A percentile compares a stretch with the other conserved stretches of the same genome.
Conservation (phyloP, 2,329 filamentous ascomycete genomes). For the Claviceps paspali region DNA sequence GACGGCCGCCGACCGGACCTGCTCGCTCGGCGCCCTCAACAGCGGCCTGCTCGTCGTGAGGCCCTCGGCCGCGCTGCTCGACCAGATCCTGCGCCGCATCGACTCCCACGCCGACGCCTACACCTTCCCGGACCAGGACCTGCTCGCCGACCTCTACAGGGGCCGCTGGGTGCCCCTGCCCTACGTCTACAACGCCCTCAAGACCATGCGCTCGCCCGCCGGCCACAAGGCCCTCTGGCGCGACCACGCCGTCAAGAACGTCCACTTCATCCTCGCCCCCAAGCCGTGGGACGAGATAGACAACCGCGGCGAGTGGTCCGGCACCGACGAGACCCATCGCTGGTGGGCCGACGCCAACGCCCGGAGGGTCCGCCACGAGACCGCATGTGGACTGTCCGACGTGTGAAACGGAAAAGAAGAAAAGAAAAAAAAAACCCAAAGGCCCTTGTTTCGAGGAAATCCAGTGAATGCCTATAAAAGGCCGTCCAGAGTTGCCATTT, state of each 20-base stretch:
- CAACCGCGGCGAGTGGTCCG: constrained; percentile 25
- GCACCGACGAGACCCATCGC: constrained; percentile 31
- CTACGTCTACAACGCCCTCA: constrained; percentile 47
- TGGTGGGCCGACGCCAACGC: constrained; percentile 41
- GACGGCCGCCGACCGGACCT: constrained; percentile 26
- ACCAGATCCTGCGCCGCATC: constrained; percentile 36
- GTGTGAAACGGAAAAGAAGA: too few species aligned
- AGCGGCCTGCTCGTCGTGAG: constrained; percentile 42
- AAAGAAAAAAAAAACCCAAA: too few species aligned
- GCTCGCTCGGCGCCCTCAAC: constrained; percentile 28
- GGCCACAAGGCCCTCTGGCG: constrained; percentile 42
- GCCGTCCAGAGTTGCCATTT: too few species aligned
- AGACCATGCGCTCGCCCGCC: constrained; percentile 37
- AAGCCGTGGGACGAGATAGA: constrained; percentile 46
- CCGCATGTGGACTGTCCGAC: constrained; percentile 19
- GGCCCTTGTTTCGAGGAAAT: too few species aligned
- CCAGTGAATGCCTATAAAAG: too few species aligned
- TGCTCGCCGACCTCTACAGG: constrained; percentile 39
- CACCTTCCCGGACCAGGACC: constrained; percentile 44
- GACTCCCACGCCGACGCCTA: constrained; percentile 29
- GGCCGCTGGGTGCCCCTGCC: constrained; percentile 42
- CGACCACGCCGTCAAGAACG: constrained; percentile 42
- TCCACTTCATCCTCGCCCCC: constrained; percentile 45
- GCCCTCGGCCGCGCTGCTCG: constrained; percentile 31
- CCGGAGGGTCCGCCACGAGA: constrained; percentile 27